Conservation (phyloP, 2,329 filamentous ascomycete species). For the Byssochlamys sp. region DNA sequence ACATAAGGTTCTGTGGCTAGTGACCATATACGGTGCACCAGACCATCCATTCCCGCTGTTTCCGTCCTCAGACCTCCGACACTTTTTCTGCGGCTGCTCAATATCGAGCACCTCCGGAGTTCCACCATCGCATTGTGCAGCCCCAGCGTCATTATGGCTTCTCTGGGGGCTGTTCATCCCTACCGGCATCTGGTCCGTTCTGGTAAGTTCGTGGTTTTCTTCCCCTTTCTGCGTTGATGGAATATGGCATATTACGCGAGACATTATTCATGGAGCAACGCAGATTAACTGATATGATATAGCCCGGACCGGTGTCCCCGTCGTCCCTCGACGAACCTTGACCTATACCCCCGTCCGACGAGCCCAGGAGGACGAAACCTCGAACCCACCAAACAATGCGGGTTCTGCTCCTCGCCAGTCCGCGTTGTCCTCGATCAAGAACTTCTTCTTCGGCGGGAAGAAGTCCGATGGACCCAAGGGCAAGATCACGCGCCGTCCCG, state of each 20-base stretch:
- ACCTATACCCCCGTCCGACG: slow-evolving; percentile 21
- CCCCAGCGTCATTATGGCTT: slow-evolving; percentile 22
- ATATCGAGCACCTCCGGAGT: slow-evolving; percentile 5
- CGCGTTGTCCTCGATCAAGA: slow-evolving; percentile 25
- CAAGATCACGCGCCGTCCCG: slow-evolving; percentile 17
- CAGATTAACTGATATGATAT: slow-evolving; percentile 3
- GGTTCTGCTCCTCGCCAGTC: slow-evolving; percentile 12
- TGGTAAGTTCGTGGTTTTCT: slow-evolving; percentile 16
- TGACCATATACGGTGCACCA: not conserved
- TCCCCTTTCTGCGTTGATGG: not conserved
- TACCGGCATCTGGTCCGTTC: slow-evolving; percentile 31
- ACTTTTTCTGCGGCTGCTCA: not conserved
- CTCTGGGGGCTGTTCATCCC: slow-evolving; percentile 28
- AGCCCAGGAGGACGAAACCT: slow-evolving; percentile 17
- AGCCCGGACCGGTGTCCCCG: slow-evolving; percentile 24
- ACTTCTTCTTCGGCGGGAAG: slow-evolving; percentile 21
- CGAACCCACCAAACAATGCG: not conserved
- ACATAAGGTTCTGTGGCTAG: not conserved
- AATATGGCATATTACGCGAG: not conserved
- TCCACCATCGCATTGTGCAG: slow-evolving; percentile 9
- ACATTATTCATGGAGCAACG: not conserved
- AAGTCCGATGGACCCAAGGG: slow-evolving; percentile 17
- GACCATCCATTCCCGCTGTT: not conserved
- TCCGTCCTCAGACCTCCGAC: not conserved
- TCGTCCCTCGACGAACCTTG: slow-evolving; percentile 28